phyloP scores from a whole-genome alignment of 164 flowering plant species.

The Magnolia changhungtana region DNA sequence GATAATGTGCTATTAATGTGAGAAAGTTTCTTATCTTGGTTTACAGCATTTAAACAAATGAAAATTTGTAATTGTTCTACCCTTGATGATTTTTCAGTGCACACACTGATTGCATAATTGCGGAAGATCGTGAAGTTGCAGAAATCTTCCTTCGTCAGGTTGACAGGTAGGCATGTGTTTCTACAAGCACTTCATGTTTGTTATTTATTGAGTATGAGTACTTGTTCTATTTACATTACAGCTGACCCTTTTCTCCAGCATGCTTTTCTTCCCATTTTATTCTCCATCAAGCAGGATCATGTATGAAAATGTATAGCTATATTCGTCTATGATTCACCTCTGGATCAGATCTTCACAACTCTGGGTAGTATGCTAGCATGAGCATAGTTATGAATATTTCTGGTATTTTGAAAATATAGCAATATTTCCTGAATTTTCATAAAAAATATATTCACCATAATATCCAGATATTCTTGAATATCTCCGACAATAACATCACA shows the following conservation, averaged over 20 bases:
- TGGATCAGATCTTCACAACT: no score
- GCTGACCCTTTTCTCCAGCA: not conserved
- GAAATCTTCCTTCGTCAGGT: slow-evolving; percentile 73
- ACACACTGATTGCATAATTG: slow-evolving; percentile 84
- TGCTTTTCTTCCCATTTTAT: not conserved
- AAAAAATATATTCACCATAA: no score
- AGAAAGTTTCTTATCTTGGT: not conserved
- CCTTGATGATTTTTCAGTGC: slow-evolving; percentile 47
- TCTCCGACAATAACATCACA: no score
- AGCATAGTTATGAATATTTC: no score
- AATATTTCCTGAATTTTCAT: no score
- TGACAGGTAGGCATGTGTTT: slow-evolving; percentile 58
- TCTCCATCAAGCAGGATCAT: not conserved
- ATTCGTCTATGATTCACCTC: no score
- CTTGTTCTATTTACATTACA: not conserved
- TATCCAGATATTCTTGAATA: no score
- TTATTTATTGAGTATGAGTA: no score
- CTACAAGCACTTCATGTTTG: not conserved
- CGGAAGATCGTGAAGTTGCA: slow-evolving; percentile 75
- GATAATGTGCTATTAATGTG: not conserved
- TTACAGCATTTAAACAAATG: not conserved
- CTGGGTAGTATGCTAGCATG: no score
- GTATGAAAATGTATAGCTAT: no score
- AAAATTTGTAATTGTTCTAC: not conserved
- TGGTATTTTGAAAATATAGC: no score